Percentiles rank a stretch among this genome's conserved stretches.
These are phyloP conservation scores for Barbarea vulgaris DNA, from an alignment of 345 rosid genomes.

Conservation along the genomic window DNA sequence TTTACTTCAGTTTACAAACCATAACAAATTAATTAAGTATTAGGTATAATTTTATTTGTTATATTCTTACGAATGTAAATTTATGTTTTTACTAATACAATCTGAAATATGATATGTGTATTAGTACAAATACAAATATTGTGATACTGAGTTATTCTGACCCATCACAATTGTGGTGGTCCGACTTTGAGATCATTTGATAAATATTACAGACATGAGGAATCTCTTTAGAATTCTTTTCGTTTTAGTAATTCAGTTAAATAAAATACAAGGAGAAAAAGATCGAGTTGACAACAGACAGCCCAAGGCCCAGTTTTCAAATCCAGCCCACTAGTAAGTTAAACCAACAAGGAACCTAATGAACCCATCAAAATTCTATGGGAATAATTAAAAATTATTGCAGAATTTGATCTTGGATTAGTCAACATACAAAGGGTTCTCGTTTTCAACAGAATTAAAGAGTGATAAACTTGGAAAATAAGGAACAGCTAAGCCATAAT, in stretches of 20 bases:
- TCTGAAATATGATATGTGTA: background rate
- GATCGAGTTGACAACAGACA: background rate
- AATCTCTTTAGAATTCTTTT: background rate
- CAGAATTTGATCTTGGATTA: background rate
- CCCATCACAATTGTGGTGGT: background rate
- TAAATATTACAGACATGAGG: background rate
- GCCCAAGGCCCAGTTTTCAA: background rate
- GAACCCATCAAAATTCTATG: background rate
- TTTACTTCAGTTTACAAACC: background rate
- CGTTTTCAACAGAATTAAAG: background rate
- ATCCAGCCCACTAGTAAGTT: background rate
- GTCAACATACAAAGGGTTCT: background rate
- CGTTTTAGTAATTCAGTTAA: too few relatives aligned
- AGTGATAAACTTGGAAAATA: slow-evolving; percentile 11
- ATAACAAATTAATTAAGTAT: background rate
- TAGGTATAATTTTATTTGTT: too few relatives aligned
- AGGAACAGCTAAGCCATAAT: slow-evolving; percentile 7
- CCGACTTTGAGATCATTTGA: background rate
- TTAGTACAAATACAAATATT: too few relatives aligned
- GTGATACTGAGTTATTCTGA: too few relatives aligned
- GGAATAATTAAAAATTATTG: background rate
- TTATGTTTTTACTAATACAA: background rate
- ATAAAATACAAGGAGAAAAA: background rate
- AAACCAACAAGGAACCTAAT: background rate
- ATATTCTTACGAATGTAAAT: background rate